Conservation (phyloP, 768 basidiomycete species). For the Peribolospora baueri region DNA sequence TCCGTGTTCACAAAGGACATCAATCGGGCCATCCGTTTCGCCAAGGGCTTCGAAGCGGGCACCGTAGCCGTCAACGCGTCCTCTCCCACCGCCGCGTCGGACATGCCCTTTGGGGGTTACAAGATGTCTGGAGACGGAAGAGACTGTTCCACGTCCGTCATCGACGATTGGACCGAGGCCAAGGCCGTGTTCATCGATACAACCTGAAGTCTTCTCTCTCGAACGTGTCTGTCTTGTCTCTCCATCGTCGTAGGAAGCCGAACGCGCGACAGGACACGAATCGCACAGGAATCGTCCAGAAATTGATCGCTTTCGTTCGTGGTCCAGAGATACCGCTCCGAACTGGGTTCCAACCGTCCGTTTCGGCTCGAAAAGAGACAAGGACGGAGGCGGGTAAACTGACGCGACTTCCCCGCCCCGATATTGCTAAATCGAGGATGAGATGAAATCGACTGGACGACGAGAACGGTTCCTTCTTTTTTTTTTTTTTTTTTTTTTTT, state of each 20-base stretch:
- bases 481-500: neutral
- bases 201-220: neutral
- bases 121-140: conserved; percentile 3
- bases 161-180: neutral
- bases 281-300: no score
- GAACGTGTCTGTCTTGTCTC: neutral
- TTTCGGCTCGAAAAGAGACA: no score
- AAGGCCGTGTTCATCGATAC: neutral
- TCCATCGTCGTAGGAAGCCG: neutral
- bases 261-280: no score
- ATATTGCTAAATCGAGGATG: no score
- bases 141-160: neutral
- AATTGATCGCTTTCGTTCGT: no score
- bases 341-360: no score
- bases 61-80: conserved; percentile 2
- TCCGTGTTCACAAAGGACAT: conserved; percentile 4
- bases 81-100: neutral
- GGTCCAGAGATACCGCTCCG: no score
- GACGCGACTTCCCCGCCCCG: no score
- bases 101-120: conserved; percentile 6
- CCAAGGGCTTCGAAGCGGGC: neutral
- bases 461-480: neutral
- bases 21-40: conserved; percentile 2
- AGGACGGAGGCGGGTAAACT: no score
- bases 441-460: neutral